Conservation (phyloP, 2,329 filamentous ascomycete genomes). For the Aureobasidium sp. region DNA sequence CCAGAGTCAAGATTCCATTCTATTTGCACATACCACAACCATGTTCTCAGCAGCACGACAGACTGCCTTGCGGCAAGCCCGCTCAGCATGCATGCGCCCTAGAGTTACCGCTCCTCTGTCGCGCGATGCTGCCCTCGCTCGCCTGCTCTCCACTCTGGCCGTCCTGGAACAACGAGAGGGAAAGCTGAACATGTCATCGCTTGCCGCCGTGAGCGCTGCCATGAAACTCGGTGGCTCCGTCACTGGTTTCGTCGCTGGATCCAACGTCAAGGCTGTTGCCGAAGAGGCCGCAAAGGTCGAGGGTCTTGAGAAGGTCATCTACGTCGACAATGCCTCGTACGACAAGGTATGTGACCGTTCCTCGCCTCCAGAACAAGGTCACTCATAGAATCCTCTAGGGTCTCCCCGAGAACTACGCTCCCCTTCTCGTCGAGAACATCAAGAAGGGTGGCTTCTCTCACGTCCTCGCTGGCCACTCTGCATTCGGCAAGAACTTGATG, state of each 20-base stretch:
- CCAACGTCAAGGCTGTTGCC: conserved; percentile 64
- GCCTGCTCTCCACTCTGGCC: conserved; percentile 78
- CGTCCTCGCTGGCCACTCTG: conserved; percentile 80
- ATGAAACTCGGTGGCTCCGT: conserved; percentile 77
- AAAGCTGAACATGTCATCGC: conserved; percentile 70
- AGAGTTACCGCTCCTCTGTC: conserved; percentile 30
- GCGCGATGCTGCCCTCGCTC: conserved; percentile 49
- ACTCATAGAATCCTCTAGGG: conserved; percentile 39
- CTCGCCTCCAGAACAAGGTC: background rate
- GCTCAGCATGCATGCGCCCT: conserved; percentile 24
- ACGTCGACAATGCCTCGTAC: conserved; percentile 80
- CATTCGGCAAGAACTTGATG: conserved; percentile 92
- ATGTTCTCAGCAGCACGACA: conserved; percentile 16
- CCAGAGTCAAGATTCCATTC: background rate
- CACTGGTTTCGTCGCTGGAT: conserved; percentile 80
- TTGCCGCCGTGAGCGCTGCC: conserved; percentile 79
- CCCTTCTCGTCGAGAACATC: conserved; percentile 88
- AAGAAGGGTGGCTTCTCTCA: conserved; percentile 93
- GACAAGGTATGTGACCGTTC: conserved; percentile 58
- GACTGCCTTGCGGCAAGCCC: conserved; percentile 15
- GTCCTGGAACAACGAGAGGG: conserved; percentile 89
- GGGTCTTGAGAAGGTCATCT: conserved; percentile 85
- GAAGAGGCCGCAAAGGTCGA: conserved; percentile 81
- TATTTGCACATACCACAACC: background rate
- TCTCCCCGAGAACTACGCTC: conserved; percentile 89